These are phyloP conservation scores for Ailanthus altissimus DNA, from an alignment of 345 rosid species.

Conservation along the genomic window DNA sequence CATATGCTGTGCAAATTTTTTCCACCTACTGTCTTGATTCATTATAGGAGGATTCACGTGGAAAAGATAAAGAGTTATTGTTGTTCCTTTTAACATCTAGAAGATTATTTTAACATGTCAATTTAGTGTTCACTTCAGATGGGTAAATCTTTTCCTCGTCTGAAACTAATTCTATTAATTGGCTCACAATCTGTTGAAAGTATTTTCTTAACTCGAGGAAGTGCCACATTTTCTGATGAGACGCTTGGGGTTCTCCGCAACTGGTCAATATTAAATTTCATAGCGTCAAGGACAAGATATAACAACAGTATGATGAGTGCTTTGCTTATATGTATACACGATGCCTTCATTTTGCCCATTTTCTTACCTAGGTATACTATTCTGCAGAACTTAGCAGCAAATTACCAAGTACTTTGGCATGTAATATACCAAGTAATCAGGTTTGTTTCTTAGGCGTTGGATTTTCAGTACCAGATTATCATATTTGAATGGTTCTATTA, in stretches of 20 bases:
- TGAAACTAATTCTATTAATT: not conserved
- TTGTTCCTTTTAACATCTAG: not conserved
- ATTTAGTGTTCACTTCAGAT: not conserved
- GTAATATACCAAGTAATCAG: not conserved
- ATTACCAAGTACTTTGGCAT: not conserved
- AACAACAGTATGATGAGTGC: not conserved
- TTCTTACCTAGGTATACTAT: not conserved
- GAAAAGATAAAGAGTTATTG: not conserved
- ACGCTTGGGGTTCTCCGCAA: not conserved
- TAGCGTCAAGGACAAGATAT: not conserved
- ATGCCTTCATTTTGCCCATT: not conserved
- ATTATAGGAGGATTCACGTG: not conserved
- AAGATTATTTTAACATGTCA: not conserved
- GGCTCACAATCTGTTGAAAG: not conserved
- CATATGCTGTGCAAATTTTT: not conserved
- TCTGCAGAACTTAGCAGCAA: not conserved
- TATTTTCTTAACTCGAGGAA: not conserved
- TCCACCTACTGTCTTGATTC: not conserved
- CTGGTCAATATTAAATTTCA: not conserved
- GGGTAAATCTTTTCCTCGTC: not conserved
- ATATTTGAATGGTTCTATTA: not conserved
- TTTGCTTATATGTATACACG: not conserved
- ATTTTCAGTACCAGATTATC: not conserved
- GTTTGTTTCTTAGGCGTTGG: not conserved
- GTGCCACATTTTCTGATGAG: not conserved